Conservation (phyloP, 306 rosid species). For the Vicia villosa region DNA sequence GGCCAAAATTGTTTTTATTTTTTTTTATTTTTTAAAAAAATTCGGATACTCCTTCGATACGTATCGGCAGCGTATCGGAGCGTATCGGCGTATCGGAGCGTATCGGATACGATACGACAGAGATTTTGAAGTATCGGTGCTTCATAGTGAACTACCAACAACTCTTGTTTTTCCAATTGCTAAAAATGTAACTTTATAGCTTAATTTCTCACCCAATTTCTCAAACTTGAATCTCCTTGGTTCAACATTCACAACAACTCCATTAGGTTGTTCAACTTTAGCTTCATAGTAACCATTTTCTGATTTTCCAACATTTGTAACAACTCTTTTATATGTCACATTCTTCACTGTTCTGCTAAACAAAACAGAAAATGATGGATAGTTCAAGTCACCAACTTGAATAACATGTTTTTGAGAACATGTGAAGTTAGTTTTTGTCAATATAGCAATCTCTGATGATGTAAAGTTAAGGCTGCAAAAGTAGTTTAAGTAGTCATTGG, state of each 20-base stretch:
- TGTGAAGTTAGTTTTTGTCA: conserved; percentile 44
- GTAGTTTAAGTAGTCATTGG: conserved; percentile 53
- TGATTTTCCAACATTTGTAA: conserved; percentile 61
- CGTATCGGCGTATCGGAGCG: no score
- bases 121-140: no score
- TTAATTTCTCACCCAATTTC: conserved; percentile 53
- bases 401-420: conserved; percentile 43
- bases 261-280: conserved; percentile 51
- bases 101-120: no score
- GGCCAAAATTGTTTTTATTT: no score
- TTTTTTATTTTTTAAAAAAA: no score
- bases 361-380: conserved; percentile 69
- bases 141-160: conserved; percentile 27
- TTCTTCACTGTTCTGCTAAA: conserved; percentile 29
- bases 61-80: no score
- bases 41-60: no score
- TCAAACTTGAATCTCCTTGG: conserved; percentile 50
- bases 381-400: conserved; percentile 59
- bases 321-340: conserved; percentile 57
- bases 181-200: conserved; percentile 54
- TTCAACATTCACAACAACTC: conserved; percentile 49
- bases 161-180: conserved; percentile 34
- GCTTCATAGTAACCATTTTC: conserved; percentile 51
- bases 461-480: conserved; percentile 63
- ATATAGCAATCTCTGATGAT: conserved; percentile 54